Conservation (phyloP, 2,329 filamentous ascomycete genomes). For the Penicillium sp. region DNA sequence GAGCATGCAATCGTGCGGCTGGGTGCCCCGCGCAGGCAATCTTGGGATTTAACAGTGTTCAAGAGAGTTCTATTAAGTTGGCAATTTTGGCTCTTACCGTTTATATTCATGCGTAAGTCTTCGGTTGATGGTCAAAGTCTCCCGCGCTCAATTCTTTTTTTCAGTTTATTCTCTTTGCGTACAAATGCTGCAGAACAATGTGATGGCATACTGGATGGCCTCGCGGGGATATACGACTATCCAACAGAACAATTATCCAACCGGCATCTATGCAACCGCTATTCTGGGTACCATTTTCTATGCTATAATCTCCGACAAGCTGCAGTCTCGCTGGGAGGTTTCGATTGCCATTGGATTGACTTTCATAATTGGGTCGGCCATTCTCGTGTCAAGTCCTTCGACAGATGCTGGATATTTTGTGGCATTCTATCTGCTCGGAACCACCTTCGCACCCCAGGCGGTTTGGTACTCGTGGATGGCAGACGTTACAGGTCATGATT, state of each 20-base stretch:
- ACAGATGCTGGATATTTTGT: conserved; percentile 45
- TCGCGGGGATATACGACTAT: conserved; percentile 49
- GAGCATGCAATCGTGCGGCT: conserved; percentile 45
- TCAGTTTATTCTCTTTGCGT: conserved; percentile 50
- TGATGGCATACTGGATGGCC: conserved; percentile 52
- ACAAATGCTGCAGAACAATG: conserved; percentile 50
- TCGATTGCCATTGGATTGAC: conserved; percentile 49
- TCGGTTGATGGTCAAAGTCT: too few species aligned
- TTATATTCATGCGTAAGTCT: conserved; percentile 50
- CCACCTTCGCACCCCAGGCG: conserved; percentile 52
- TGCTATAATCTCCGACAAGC: conserved; percentile 47
- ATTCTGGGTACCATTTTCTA: conserved; percentile 50
- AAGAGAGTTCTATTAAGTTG: conserved; percentile 46
- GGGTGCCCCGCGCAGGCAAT: conserved; percentile 33
- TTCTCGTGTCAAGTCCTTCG: conserved; percentile 16
- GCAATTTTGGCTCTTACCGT: conserved; percentile 52
- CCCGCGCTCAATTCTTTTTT: background rate
- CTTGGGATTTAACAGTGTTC: conserved; percentile 37
- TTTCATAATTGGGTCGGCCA: conserved; percentile 42
- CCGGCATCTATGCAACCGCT: conserved; percentile 46
- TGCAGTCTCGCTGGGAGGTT: conserved; percentile 50
- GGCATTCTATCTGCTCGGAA: conserved; percentile 51
- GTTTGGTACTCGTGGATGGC: conserved; percentile 56
- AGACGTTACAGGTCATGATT: conserved; percentile 39
- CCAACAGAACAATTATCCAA: conserved; percentile 53